phyloP scores from a whole-genome alignment of 2,329 filamentous ascomycete species.

The Calycina herbarum region DNA sequence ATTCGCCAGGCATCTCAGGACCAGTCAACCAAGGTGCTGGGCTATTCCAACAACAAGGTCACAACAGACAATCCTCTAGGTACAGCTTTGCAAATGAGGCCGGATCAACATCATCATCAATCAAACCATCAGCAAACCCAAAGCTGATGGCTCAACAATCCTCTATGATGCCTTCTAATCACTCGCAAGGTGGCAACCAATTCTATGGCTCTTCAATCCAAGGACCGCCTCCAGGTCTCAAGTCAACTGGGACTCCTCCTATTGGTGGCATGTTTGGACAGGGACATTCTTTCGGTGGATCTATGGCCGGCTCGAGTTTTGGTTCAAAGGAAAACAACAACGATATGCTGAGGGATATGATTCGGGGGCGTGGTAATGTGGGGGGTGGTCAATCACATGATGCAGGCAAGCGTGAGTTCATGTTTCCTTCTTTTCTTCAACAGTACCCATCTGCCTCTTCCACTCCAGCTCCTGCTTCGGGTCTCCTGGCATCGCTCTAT shows the following conservation, averaged over 20 bases:
- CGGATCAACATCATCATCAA: conserved; percentile 56
- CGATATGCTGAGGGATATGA: conserved; percentile 79
- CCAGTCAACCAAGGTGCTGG: conserved; percentile 46
- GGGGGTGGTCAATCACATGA: conserved; percentile 74
- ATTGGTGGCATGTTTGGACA: conserved; percentile 88
- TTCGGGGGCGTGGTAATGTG: conserved; percentile 65
- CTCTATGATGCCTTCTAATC: conserved; percentile 71
- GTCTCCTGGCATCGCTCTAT: conserved; percentile 90
- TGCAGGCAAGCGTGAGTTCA: conserved; percentile 96
- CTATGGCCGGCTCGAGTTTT: conserved; percentile 58
- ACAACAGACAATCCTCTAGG: conserved; percentile 80
- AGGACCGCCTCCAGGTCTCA: conserved; percentile 90
- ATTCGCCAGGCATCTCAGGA: conserved; percentile 56
- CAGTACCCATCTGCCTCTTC: conserved; percentile 81
- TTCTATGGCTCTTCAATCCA: conserved; percentile 86
- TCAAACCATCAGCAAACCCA: conserved; percentile 77
- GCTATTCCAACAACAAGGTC: conserved; percentile 62
- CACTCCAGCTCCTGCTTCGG: conserved; percentile 84
- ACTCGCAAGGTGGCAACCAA: conserved; percentile 59
- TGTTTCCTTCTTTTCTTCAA: conserved; percentile 88
- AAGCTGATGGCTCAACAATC: conserved; percentile 83
- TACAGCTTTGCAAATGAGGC: conserved; percentile 85
- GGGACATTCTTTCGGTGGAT: conserved; percentile 76
- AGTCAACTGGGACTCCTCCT: conserved; percentile 91
- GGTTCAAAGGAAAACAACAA: conserved; percentile 70